phyloP scores from a whole-genome alignment of 208 protist genomes.

The Leptomonas seymouri region DNA sequence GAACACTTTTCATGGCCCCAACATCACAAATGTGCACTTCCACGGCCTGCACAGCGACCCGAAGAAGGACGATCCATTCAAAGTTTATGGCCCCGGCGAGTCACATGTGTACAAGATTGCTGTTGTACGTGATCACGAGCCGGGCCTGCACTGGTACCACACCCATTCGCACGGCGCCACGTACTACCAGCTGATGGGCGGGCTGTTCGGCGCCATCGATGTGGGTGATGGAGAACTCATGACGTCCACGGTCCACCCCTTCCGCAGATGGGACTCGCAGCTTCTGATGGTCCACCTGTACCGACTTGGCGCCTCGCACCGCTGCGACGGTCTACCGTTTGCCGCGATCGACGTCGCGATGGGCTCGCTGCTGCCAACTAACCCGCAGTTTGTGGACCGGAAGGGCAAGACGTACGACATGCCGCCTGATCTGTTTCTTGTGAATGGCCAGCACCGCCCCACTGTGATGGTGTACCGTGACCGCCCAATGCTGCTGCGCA shows the following conservation, averaged over 20 bases:
- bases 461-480: slow-evolving; percentile 44
- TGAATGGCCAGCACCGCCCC: slow-evolving; percentile 86
- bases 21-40: slow-evolving; percentile 86
- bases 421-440: slow-evolving; percentile 77
- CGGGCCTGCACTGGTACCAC: slow-evolving; percentile 89
- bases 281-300: slow-evolving; percentile 83
- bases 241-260: slow-evolving; percentile 47
- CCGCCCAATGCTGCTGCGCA: slow-evolving; percentile 60
- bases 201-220: slow-evolving; percentile 78
- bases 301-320: slow-evolving; percentile 42
- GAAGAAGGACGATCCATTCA: slow-evolving; percentile 71
- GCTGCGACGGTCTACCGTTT: slow-evolving; percentile 71
- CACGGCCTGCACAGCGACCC: slow-evolving; percentile 84
- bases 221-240: slow-evolving; percentile 59
- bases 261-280: slow-evolving; percentile 36
- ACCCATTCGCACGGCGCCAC: slow-evolving; percentile 78
- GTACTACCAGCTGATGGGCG: slow-evolving; percentile 79
- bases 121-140: slow-evolving; percentile 71
- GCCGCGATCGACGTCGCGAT: slow-evolving; percentile 47
- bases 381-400: slow-evolving; percentile 49
- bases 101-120: slow-evolving; percentile 66
- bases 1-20: slow-evolving; percentile 71
- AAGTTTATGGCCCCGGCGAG: slow-evolving; percentile 39
- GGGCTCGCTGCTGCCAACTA: slow-evolving; percentile 49
- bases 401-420: slow-evolving; percentile 40